These are phyloP conservation scores for Phytophthora capsici DNA, from an alignment of 352 stramenopile species.

Conservation along the genomic window DNA sequence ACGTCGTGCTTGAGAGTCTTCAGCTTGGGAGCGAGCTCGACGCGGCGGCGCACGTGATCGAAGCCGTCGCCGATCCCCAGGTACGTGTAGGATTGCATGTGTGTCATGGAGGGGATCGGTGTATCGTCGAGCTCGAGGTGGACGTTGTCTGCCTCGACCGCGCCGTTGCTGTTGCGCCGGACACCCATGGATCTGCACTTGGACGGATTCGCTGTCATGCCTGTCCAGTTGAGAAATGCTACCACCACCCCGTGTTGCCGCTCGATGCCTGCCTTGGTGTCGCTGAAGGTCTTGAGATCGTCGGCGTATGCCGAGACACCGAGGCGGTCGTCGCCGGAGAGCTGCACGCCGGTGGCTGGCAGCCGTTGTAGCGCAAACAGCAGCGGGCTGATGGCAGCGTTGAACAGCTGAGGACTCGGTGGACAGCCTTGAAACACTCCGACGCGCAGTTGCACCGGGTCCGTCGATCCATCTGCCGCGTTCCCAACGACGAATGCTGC, in stretches of 20 bases:
- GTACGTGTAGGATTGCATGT: conserved; percentile 2
- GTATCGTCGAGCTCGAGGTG: not conserved
- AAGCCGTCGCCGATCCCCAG: conserved; percentile 2
- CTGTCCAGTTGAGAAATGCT: conserved; percentile 13
- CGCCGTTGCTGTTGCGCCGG: not conserved
- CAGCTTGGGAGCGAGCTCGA: not conserved
- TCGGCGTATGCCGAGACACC: conserved; percentile 21
- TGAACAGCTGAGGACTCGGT: conserved; percentile 37
- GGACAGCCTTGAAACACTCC: conserved; percentile 34
- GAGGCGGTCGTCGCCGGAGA: conserved; percentile 2
- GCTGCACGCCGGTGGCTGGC: not conserved
- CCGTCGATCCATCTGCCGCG: conserved; percentile 23
- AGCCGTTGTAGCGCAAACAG: conserved; percentile 8
- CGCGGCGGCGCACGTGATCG: not conserved
- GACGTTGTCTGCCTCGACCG: not conserved
- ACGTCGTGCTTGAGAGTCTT: not conserved
- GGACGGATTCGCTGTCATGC: conserved; percentile 1
- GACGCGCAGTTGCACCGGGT: not conserved
- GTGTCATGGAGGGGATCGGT: not conserved
- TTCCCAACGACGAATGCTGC: conserved; percentile 27
- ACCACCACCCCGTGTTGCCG: conserved; percentile 2
- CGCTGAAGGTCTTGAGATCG: conserved; percentile 35
- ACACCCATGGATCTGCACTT: not conserved
- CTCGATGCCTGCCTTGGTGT: conserved; percentile 16
- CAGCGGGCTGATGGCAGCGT: conserved; percentile 18